A percentile compares a stretch with the other conserved stretches of the same genome.
phyloP scores from a whole-genome alignment of 2,329 filamentous ascomycete genomes.

The Lecanosticta acicola region DNA sequence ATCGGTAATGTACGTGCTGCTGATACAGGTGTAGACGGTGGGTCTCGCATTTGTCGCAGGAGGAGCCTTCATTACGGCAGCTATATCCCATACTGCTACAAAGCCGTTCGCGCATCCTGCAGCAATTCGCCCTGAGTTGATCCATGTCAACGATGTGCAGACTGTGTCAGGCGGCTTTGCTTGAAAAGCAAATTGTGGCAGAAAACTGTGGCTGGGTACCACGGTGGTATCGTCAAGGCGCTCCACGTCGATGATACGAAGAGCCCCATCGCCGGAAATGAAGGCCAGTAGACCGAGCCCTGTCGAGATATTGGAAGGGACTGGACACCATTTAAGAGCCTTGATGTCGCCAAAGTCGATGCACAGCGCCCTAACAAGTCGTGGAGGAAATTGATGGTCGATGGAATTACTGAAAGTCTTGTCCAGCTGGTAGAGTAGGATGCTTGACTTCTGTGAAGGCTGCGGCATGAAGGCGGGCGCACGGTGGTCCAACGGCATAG shows the following conservation, averaged over 20 bases:
- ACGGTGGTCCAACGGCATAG: conserved; percentile 29
- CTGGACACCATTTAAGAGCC: conserved; percentile 53
- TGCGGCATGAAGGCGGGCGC: conserved; percentile 49
- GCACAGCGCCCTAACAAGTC: conserved; percentile 48
- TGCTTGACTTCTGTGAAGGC: conserved; percentile 43
- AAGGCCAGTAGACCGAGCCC: conserved; percentile 51
- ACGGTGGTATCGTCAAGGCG: conserved; percentile 14
- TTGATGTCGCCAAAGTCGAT: conserved; percentile 53
- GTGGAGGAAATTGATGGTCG: conserved; percentile 41
- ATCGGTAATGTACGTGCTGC: conserved; percentile 45
- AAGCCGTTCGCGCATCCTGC: conserved; percentile 54
- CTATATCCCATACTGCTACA: conserved; percentile 50
- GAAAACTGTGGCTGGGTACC: conserved; percentile 33
- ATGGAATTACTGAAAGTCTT: conserved; percentile 36
- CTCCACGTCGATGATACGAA: conserved; percentile 51
- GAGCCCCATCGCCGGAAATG: conserved; percentile 53
- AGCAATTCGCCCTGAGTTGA: conserved; percentile 51
- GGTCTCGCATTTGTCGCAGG: conserved; percentile 36
- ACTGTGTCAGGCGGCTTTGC: conserved; percentile 47
- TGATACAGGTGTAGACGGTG: conserved; percentile 40
- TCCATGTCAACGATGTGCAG: conserved; percentile 53
- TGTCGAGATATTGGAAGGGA: conserved; percentile 30
- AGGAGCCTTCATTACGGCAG: conserved; percentile 11
- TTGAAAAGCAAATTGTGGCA: conserved; percentile 47
- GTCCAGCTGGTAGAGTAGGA: conserved; percentile 57